Base-by-base conservation (phyloP, 495 filamentous ascomycete species). In the Bathelium albidoporum region DNA sequence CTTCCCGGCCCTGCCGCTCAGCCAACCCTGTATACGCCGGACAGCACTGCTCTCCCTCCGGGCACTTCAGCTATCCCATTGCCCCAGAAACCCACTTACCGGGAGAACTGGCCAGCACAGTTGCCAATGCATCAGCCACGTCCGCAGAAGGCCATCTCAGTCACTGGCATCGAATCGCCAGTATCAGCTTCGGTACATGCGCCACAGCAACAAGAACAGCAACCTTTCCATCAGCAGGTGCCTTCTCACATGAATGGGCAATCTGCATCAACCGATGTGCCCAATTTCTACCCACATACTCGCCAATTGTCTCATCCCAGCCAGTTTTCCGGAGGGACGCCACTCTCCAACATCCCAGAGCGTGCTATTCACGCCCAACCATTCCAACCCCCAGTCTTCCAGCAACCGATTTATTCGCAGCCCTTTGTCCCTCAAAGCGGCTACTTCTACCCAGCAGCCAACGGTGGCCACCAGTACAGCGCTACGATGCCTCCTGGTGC, bases 41-140 rank as follows among this genome's bases (percentile, higher is more conserved):
- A 44, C 11, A 66, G 63, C 18, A 43, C 22, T 3, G 49, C 29
- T 26, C 49, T 24, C 24, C 9, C 49, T 29, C 49, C 12, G 24
- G 24, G 24, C 16, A 3, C 49, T 55, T 20, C 12, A 12, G 20
- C 22, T 55, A 20, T 55, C 65, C 83, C 84, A 29, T 79, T 84
- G 31, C 82, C 84, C 28, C 86, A 88, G 69, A 89, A 89, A 68
- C 88, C 88, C 2, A 79, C 81, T 1, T 89, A 87, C 76, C 86
- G 86, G 59, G 92, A 95, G 76, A 92, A 85, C 71, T 86, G 86
- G 62, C 83, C 82, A 53, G 86, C 78, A 53, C 79, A 83, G 26
- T 85, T 97, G 43, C 88, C 91, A 5, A 96, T 97, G 89, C 89
- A 97, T 70, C 94, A 99, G 72, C 94, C 94, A 59, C 88, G 90